Evolutionary conservation across 1,284 basidiomycete genomes (phyloP).

Genomic region (Rhodotorula sp.): DNA sequence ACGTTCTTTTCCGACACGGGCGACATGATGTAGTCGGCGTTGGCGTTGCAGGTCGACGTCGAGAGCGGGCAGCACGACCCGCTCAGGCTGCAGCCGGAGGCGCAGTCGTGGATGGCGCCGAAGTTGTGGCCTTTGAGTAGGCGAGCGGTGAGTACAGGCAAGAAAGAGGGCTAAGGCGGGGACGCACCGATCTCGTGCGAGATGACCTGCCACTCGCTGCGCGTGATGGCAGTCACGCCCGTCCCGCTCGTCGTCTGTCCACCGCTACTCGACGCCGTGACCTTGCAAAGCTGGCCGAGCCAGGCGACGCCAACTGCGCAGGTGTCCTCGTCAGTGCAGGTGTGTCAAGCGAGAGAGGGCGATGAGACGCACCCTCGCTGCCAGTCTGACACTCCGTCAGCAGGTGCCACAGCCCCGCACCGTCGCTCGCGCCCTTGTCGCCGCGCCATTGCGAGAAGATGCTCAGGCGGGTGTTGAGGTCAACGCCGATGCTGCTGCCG

Average conservation of each 20-base stretch:
- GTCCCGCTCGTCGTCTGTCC: constrained; percentile 59
- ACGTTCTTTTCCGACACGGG: constrained; percentile 57
- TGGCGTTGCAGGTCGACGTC: constrained; percentile 64
- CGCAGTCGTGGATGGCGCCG: constrained; percentile 71
- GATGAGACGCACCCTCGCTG: constrained; percentile 57
- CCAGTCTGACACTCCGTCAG: constrained; percentile 84
- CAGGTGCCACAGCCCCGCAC: constrained; percentile 78
- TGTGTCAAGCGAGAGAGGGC: background rate
- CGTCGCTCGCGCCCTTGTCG: constrained; percentile 56
- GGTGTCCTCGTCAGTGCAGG: background rate
- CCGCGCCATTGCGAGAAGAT: constrained; percentile 83
- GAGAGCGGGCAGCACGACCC: constrained; percentile 72
- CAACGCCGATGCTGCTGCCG: constrained; percentile 41
- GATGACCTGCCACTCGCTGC: constrained; percentile 69
- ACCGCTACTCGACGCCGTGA: constrained; percentile 17
- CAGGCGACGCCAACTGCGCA: constrained; percentile 77
- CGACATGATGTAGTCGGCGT: constrained; percentile 71
- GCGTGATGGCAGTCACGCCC: constrained; percentile 71
- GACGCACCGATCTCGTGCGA: constrained; percentile 74
- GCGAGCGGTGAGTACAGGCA: no score
- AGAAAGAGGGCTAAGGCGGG: no score
- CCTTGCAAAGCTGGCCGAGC: constrained; percentile 68
- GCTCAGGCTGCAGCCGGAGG: constrained; percentile 61
- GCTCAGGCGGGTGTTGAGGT: constrained; percentile 70
- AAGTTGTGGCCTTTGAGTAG: constrained; percentile 78